Conservation (phyloP, 2,329 filamentous ascomycete genomes). For the Pezicula carpinea region DNA sequence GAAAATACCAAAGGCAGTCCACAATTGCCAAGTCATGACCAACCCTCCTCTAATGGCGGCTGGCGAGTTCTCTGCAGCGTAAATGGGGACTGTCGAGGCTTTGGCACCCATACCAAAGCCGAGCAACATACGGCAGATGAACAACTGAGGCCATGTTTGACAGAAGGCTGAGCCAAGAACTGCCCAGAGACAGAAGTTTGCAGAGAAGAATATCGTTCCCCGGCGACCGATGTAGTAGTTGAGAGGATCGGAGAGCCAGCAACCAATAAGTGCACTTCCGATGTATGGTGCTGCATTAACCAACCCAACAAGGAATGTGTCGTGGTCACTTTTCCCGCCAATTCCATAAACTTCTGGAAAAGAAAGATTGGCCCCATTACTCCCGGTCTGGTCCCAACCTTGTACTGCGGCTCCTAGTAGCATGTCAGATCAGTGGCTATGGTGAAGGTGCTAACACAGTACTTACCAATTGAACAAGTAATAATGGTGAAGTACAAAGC, state of each 20-base stretch:
- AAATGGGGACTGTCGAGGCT: slow-evolving; percentile 42
- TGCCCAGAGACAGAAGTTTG: slow-evolving; percentile 56
- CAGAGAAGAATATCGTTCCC: slow-evolving; percentile 59
- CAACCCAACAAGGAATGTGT: slow-evolving; percentile 49
- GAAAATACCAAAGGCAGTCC: slow-evolving; percentile 58
- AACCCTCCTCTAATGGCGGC: slow-evolving; percentile 46
- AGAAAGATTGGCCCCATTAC: slow-evolving; percentile 37
- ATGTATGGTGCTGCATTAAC: slow-evolving; percentile 52
- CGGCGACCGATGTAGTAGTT: slow-evolving; percentile 56
- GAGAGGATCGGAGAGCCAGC: slow-evolving; percentile 58
- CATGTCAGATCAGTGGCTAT: no score
- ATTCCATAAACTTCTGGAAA: slow-evolving; percentile 33
- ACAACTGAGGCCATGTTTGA: slow-evolving; percentile 52
- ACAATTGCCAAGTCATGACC: slow-evolving; percentile 79
- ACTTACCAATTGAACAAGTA: slow-evolving; percentile 53
- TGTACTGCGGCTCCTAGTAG: slow-evolving; percentile 62
- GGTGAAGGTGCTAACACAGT: no score
- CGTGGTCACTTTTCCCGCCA: slow-evolving; percentile 5
- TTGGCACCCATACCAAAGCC: slow-evolving; percentile 57
- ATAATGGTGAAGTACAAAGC: slow-evolving; percentile 63
- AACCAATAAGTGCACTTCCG: slow-evolving; percentile 35
- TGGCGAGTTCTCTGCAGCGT: slow-evolving; percentile 48
- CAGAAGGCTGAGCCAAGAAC: slow-evolving; percentile 56
- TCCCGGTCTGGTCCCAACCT: slow-evolving; percentile 27
- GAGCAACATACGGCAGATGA: slow-evolving; percentile 47